phyloP scores from a whole-genome alignment of 441 rosid species.

The Populus hybrid region DNA sequence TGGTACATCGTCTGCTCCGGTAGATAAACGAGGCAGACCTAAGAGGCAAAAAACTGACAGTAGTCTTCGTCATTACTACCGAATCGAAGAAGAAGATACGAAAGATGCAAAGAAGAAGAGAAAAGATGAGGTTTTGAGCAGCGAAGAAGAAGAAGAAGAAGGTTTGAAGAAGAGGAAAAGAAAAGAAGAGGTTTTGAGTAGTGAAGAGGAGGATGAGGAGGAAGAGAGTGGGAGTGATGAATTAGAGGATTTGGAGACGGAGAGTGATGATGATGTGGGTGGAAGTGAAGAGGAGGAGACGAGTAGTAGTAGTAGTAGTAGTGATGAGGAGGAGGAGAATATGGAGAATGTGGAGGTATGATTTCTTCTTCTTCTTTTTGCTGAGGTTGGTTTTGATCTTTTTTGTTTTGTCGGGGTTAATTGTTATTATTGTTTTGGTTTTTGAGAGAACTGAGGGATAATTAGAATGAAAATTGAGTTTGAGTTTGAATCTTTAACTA shows the following conservation, averaged over 20 bases:
- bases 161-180: slow-evolving; percentile 1
- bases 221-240: slow-evolving; percentile 32
- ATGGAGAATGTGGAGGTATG: slow-evolving; percentile 44
- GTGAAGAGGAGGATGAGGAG: slow-evolving; percentile 27
- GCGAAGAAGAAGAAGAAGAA: slow-evolving; percentile 27
- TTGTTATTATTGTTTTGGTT: neutral
- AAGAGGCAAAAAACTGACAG: slow-evolving; percentile 34
- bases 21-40: slow-evolving; percentile 76
- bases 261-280: slow-evolving; percentile 28
- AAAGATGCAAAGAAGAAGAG: slow-evolving; percentile 6
- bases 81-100: slow-evolving; percentile 34
- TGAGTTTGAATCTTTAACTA: neutral
- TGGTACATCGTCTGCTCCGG: slow-evolving; percentile 45
- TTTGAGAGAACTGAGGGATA: neutral
- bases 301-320: neutral
- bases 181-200: slow-evolving; percentile 6
- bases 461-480: neutral
- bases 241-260: slow-evolving; percentile 24
- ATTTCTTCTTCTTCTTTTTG: neutral
- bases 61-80: slow-evolving; percentile 64
- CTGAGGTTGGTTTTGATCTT: neutral
- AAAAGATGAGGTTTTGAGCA: slow-evolving; percentile 24
- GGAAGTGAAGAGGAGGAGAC: slow-evolving; percentile 39
- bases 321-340: slow-evolving; percentile 46
- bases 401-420: neutral